Percentiles rank a stretch among this genome's conserved stretches.
Evolutionary conservation across 2,329 filamentous ascomycete genomes (phyloP).

Genomic region (Trichoderma harzianum): DNA sequence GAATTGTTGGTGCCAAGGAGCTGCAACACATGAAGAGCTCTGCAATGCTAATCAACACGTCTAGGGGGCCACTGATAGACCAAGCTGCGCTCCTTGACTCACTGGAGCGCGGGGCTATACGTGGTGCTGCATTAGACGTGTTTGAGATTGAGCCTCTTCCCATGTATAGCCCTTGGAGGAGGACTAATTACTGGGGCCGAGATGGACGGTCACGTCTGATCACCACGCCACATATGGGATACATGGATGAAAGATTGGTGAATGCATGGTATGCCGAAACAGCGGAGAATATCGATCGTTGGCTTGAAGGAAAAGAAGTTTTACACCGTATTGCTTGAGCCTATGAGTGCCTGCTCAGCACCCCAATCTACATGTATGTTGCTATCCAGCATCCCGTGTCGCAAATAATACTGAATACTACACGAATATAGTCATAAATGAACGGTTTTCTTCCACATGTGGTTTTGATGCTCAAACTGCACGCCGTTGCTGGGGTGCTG

Average conservation of each 20-base stretch:
- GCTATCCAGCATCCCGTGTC: neutral
- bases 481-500: no score
- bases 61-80: conserved; percentile 65
- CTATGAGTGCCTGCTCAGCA: neutral
- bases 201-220: conserved; percentile 59
- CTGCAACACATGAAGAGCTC: conserved; percentile 60
- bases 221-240: conserved; percentile 71
- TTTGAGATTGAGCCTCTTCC: conserved; percentile 69
- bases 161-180: neutral
- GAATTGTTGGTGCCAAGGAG: conserved; percentile 55
- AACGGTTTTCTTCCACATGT: neutral
- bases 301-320: conserved; percentile 31
- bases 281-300: conserved; percentile 58
- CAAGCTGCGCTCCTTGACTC: conserved; percentile 60
- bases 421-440: neutral
- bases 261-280: conserved; percentile 65
- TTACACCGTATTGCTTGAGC: conserved; percentile 19
- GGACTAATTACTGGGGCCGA: conserved; percentile 27
- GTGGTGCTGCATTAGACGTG: conserved; percentile 69
- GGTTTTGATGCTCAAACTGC: neutral
- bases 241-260: conserved; percentile 64
- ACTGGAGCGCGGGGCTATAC: conserved; percentile 57
- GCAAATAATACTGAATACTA: neutral
- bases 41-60: conserved; percentile 68
- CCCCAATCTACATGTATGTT: neutral